These are phyloP conservation scores for Grigorovia transvaalensis DNA, from an alignment of 805 yeast species.

Conservation along the genomic window DNA sequence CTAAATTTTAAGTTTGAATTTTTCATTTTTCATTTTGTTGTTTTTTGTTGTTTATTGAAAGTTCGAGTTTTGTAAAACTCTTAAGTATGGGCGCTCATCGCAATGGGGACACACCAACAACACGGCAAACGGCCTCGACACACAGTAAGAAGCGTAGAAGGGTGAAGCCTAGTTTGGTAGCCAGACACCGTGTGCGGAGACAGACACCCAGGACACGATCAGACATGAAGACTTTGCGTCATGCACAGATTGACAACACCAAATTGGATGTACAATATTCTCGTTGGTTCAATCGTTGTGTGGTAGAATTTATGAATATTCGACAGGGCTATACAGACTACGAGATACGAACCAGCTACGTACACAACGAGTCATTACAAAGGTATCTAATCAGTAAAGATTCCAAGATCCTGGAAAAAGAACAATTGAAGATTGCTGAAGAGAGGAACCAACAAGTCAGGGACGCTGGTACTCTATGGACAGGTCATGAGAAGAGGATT, in stretches of 20 bases:
- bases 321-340: neutral
- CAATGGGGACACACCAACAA: neutral
- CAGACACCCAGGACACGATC: neutral
- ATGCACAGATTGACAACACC: neutral
- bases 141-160: neutral
- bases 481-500: slow-evolving; percentile 18
- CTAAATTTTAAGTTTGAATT: no score
- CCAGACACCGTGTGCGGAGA: neutral
- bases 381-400: neutral
- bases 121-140: neutral
- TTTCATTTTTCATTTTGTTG: neutral
- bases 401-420: neutral
- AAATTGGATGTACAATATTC: slow-evolving; percentile 2
- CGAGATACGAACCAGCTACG: neutral
- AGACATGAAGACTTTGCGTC: neutral
- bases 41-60: no score
- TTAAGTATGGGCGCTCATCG: no score
- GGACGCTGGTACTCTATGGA: slow-evolving; percentile 22
- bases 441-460: slow-evolving; percentile 3
- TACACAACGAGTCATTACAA: neutral
- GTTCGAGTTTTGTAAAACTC: neutral
- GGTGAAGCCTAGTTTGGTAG: neutral
- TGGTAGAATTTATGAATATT: neutral
- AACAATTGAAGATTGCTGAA: neutral
- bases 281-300: slow-evolving; percentile 2